A percentile compares a stretch with the other conserved stretches of the same genome.
phyloP scores from a whole-genome alignment of 148 eudicot genomes.

The Rhododendron vialii region DNA sequence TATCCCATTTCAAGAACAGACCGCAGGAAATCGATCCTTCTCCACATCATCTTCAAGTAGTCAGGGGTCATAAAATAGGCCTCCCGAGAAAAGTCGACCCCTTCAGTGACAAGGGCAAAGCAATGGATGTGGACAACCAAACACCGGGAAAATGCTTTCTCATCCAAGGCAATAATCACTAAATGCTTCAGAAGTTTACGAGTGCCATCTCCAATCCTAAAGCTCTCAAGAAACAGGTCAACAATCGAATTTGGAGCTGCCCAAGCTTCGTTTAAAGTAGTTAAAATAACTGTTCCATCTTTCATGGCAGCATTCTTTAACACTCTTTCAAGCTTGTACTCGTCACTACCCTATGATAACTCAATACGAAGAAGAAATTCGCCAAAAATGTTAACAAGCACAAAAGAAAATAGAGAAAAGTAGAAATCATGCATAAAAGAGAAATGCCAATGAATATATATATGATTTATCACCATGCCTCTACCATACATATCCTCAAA shows the following conservation, averaged over 20 bases:
- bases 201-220: constrained; percentile 48
- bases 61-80: constrained; percentile 55
- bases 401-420: neutral
- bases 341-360: constrained; percentile 31
- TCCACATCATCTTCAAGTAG: constrained; percentile 65
- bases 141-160: constrained; percentile 50
- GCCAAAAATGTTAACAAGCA: neutral
- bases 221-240: constrained; percentile 56
- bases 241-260: constrained; percentile 42
- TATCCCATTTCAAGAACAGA: constrained; percentile 59
- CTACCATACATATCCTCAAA: neutral
- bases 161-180: constrained; percentile 53
- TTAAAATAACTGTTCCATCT: constrained; percentile 48
- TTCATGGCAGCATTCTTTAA: constrained; percentile 48
- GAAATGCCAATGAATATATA: neutral
- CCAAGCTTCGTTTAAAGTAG: constrained; percentile 59
- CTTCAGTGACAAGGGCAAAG: constrained; percentile 46
- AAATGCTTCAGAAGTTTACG: constrained; percentile 39
- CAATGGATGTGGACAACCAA: constrained; percentile 38
- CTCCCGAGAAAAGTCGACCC: constrained; percentile 46
- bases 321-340: constrained; percentile 42
- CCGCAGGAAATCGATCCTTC: constrained; percentile 49
- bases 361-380: neutral
- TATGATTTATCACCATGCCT: neutral
- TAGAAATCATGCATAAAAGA: neutral